Base-by-base conservation (phyloP, 2,329 filamentous ascomycete genomes). In the Pestalotiopsis sp. region DNA sequence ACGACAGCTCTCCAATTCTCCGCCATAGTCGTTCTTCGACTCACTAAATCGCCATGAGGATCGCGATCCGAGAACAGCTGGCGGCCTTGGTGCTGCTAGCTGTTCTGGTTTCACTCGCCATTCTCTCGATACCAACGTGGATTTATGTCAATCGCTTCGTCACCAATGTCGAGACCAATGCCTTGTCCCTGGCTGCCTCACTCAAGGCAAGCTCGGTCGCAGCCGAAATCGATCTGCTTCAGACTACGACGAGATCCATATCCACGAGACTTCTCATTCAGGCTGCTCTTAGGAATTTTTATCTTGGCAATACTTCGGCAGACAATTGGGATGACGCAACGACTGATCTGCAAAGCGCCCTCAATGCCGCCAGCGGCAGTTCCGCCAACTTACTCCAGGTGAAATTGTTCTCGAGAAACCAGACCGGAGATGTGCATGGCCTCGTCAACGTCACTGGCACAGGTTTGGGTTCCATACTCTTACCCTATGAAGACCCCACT, bases 41-140 rank as follows among this genome's bases (percentile, higher is more conserved):
- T 55, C 6, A n/a, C 13, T 20, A 22, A 26, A 10, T 56, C 35
- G 75, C 64, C 74, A 95, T 97, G 93, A 89, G 94, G 79, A 89
- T 97, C 78, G 91, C 92, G 68, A 97, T 97, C 75, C 88, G 94
- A 73, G 91, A 94, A 81, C 94, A 98, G 86, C 86, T 98, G 74
- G 93, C 89, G 72, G 85, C 90, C 78, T 85, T 97, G 71, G 93
- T 97, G 75, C 83, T 96, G 71, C 76, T 93, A 68, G 89, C 92
- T 68, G 90, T 93, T 62, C 86, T 97, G 67, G 82, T 92, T 67
- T 90, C 91, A 66, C 86, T 97, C 70, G 89, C 91, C 66, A 89
- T 97, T 70, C 86, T 97, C 69, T 89, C 93, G 17, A 87, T 97
- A 70, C 93, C 94, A 74, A 92, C 91, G 77, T 88, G 86, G 86